Evolutionary conservation across 441 rosid species (phyloP).

Genomic region (Euphorbia neoarborescens): DNA sequence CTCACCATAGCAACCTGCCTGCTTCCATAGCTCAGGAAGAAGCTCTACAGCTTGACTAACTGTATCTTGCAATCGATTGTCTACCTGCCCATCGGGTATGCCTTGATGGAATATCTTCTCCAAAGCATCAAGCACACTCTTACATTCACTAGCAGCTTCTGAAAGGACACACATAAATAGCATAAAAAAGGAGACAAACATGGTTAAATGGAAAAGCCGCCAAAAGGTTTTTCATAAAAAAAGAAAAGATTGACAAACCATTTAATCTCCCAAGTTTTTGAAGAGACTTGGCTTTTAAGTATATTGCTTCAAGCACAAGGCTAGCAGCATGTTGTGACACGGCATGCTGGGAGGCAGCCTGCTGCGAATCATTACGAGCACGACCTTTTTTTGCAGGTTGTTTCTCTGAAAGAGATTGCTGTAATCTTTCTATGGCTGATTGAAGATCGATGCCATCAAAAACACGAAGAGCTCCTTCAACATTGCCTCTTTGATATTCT

Average conservation of each 20-base stretch:
- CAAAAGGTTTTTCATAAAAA: not conserved
- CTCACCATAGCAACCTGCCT: constrained; percentile 56
- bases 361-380: constrained; percentile 39
- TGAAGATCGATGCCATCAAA: constrained; percentile 91
- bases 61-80: constrained; percentile 60
- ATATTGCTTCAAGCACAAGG: constrained; percentile 79
- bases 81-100: constrained; percentile 71
- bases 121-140: constrained; percentile 73
- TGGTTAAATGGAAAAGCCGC: not conserved
- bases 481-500: constrained; percentile 87
- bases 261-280: constrained; percentile 71
- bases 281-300: constrained; percentile 79
- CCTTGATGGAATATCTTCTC: constrained; percentile 75
- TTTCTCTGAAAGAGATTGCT: constrained; percentile 50
- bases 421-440: constrained; percentile 67
- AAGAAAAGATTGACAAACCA: constrained; percentile 33
- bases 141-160: constrained; percentile 86
- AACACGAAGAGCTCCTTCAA: constrained; percentile 85
- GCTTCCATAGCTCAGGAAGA: constrained; percentile 77
- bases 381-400: constrained; percentile 42
- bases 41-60: constrained; percentile 82
- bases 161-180: constrained; percentile 23
- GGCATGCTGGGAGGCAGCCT: constrained; percentile 27
- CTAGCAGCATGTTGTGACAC: constrained; percentile 75
- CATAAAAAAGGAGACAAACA: constrained; percentile 9